These are phyloP conservation scores for Physcomitrium patens DNA, from an alignment of 225 moss, liverwort and hornwort species.

Conservation along the genomic window DNA sequence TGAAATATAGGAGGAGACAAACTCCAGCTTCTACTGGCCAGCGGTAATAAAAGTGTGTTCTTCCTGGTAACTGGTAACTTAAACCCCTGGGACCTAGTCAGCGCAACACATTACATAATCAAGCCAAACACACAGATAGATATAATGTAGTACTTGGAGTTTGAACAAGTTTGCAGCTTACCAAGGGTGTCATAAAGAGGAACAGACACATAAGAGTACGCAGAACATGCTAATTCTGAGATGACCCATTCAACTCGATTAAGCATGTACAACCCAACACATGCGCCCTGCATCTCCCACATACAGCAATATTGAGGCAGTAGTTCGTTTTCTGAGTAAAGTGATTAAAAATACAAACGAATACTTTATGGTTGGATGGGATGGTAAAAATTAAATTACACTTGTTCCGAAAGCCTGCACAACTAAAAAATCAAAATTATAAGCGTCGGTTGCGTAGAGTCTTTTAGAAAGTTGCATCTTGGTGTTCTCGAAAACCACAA, in stretches of 20 bases:
- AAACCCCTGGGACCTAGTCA: too few species aligned
- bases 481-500: conserved; percentile 16
- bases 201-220: conserved; percentile 88
- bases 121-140: not conserved
- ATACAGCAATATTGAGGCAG: conserved; percentile 25
- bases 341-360: not conserved
- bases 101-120: not conserved
- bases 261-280: conserved; percentile 85
- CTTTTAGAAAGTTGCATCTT: conserved; percentile 6
- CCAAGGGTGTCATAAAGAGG: conserved; percentile 97
- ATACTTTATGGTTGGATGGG: not conserved
- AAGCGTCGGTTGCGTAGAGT: not conserved
- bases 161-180: conserved; percentile 31
- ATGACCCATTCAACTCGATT: conserved; percentile 95
- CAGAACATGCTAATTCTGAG: conserved; percentile 77
- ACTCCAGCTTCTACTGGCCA: too few species aligned
- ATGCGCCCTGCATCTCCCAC: conserved; percentile 49
- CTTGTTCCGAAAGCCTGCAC: not conserved
- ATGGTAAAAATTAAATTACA: not conserved
- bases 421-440: not conserved
- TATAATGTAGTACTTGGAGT: not conserved
- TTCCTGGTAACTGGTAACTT: too few species aligned
- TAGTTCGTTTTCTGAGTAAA: conserved; percentile 1
- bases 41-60: too few species aligned
- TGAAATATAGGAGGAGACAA: not conserved